Evolutionary conservation across 768 basidiomycete genomes (phyloP).

Genomic region (Gautieria morchelliformis): DNA sequence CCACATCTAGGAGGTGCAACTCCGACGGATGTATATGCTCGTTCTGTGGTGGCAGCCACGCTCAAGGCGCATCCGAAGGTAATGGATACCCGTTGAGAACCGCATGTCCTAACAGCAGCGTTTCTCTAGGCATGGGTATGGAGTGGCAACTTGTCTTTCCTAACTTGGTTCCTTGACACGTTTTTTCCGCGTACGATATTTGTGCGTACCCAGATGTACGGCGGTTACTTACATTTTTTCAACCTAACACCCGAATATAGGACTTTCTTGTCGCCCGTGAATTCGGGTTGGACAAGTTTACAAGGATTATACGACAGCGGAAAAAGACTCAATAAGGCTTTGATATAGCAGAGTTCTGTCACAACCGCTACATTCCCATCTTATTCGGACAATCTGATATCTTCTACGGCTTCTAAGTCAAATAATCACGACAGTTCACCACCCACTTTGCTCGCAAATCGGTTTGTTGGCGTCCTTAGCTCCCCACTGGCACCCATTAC

Average conservation of each 20-base stretch:
- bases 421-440: slow-evolving; percentile 23
- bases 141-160: neutral
- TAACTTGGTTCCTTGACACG: slow-evolving; percentile 6
- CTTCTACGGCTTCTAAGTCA: neutral
- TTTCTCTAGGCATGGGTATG: slow-evolving; percentile 2
- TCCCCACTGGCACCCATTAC: slow-evolving; percentile 89
- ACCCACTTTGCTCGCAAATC: slow-evolving; percentile 40
- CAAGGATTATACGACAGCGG: neutral
- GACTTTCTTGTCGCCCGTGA: slow-evolving; percentile 1
- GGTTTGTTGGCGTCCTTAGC: slow-evolving; percentile 46
- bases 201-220: neutral
- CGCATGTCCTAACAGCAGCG: too few species aligned
- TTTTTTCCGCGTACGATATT: slow-evolving; percentile 6
- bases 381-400: neutral
- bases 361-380: neutral
- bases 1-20: slow-evolving; percentile 1
- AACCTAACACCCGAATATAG: neutral
- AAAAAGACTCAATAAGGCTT: neutral
- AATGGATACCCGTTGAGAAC: neutral
- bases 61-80: slow-evolving; percentile 4
- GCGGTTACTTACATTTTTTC: neutral
- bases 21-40: slow-evolving; percentile 5
- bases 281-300: slow-evolving; percentile 7
- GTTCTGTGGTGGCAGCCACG: slow-evolving; percentile 2
- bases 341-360: neutral